Base-by-base conservation (phyloP, 2,329 filamentous ascomycete species). In the Emericellopsis cladophorae region DNA sequence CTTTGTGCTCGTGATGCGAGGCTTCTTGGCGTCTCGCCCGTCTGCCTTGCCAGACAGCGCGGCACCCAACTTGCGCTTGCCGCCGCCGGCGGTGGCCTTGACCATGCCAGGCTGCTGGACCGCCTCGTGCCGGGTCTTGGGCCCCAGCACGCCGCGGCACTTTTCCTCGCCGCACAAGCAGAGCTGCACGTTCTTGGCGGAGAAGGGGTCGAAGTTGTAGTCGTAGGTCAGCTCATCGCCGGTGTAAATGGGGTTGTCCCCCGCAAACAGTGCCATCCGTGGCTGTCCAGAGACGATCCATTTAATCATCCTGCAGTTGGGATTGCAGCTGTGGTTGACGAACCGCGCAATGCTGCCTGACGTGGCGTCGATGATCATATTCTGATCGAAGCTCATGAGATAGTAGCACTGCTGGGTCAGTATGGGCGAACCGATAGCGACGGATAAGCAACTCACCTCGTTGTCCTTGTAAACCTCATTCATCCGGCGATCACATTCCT, bases 281-380 rank as follows among this genome's bases (percentile, higher is more conserved):
- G 90, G 90, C 58, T 94, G 88, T 23, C 89, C 89, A 38, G 81
- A 81, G 41, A 98, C 92, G 46, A 89, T 90, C 87, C 88, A 95
- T 60, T 95, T 96, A 54, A 94, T 87, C 89, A 98, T 96, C 46
- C 84, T 79, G 62, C 90, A 96, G 57, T 98, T 98, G 3, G 92
- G 92, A 43, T 85, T 82, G 63, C 92, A 98, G 15, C 88, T 95
- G 60, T 98, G 92, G 57, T 98, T 98, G 58, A 98, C 89, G 59
- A 98, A 98, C 42, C 92, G 84, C 53, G 92, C 90, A 61, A 96
- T 94, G 49, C 86, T 94, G 52, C 92, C 92, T 42, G 86, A 87
- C 23, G 89, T 95, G 29, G 90, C 92, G 65, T 98, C 92, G 48
- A 98, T 94, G 53, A 96, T 94, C 79, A 96, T 92, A 60, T 93